A percentile compares a stretch with the other conserved stretches of the same genome.
phyloP scores from a whole-genome alignment of 306 rosid genomes.

The Ammopiptanthus mongolicus region DNA sequence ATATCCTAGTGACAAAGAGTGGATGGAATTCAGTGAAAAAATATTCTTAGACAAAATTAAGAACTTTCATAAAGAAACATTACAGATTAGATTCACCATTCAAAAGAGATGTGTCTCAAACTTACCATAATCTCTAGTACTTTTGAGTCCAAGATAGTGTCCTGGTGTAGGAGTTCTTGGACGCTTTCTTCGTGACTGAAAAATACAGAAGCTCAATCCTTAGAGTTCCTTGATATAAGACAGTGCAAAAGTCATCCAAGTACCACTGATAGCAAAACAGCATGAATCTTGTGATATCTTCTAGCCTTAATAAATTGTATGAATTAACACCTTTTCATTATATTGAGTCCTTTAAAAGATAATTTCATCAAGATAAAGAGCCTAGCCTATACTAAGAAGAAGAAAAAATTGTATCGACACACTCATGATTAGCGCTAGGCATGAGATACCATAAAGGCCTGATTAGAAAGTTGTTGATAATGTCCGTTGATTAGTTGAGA shows the following conservation, averaged over 20 bases:
- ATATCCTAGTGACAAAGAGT: slow-evolving; percentile 28
- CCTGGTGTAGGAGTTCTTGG: slow-evolving; percentile 98
- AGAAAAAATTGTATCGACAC: slow-evolving; percentile 30
- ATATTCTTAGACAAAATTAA: not conserved
- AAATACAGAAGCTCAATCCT: slow-evolving; percentile 27
- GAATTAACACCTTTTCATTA: not conserved
- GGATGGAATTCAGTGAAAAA: not conserved
- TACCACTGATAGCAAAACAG: not conserved
- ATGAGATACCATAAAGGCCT: slow-evolving; percentile 85
- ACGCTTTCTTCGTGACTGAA: slow-evolving; percentile 97
- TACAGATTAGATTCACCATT: not conserved
- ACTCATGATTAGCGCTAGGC: slow-evolving; percentile 57
- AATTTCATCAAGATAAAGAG: slow-evolving; percentile 2
- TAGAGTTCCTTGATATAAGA: not conserved
- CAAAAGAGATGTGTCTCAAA: not conserved
- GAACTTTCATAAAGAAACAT: not conserved
- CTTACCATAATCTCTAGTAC: slow-evolving; percentile 76
- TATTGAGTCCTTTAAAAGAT: not conserved
- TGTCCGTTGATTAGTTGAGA: slow-evolving; percentile 97
- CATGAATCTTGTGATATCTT: not conserved
- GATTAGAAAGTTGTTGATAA: slow-evolving; percentile 94
- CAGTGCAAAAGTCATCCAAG: slow-evolving; percentile 7
- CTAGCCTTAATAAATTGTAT: not conserved
- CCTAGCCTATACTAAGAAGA: not conserved
- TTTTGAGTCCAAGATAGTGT: slow-evolving; percentile 93